Base-by-base conservation (phyloP, 2,329 filamentous ascomycete species). In the Aspergillus sergii region DNA sequence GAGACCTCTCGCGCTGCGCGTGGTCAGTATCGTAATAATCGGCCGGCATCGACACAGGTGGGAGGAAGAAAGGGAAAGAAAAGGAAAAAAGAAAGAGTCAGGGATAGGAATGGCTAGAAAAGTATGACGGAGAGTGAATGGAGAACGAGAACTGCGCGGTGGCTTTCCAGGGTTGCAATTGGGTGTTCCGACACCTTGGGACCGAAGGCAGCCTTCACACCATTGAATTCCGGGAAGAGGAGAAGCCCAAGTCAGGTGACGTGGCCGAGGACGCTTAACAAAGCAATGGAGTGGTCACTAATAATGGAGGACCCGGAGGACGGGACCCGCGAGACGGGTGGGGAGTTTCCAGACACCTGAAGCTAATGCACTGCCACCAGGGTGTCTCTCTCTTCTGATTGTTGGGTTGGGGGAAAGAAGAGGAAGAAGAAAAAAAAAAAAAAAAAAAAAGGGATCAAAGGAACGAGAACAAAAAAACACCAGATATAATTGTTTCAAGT, bases 1-100 rank as follows among this genome's bases (percentile, higher is more conserved):
- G 86, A 72, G 86, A 88, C 73, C 86, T 91, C 88, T 96, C 92
- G 80, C 92, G 91, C 91, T 94, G 84, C 60, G 73, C 70, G 64
- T 69, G 71, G 71, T 81, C 72, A 78, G 78, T 76, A 66, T 71
- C 68, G 66, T 63, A 63, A 54, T 69, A 73, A 59, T 69, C 68
- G 64, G 69, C 65, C 64, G 68, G 68, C 71, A 74, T 75, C 58
- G 65, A 60, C 61, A 60, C 61, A 55, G 30, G 58, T 59, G 46
- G 16, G 43, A 48, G 54, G 58, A 48, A 59, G 57, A 39, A 59
- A 58, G 39, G 46, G 16, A 48, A 46, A 53, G 58, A 48, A 53
- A 57, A 41, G 28, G 28, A 12, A 51, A 50, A 34, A 41, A 39
- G 57, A 36, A 59, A 48, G 41, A 45, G 54, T 45, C n/a, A 41